phyloP scores from a whole-genome alignment of 140 eudicot species.

The Bidens hawaiensis region DNA sequence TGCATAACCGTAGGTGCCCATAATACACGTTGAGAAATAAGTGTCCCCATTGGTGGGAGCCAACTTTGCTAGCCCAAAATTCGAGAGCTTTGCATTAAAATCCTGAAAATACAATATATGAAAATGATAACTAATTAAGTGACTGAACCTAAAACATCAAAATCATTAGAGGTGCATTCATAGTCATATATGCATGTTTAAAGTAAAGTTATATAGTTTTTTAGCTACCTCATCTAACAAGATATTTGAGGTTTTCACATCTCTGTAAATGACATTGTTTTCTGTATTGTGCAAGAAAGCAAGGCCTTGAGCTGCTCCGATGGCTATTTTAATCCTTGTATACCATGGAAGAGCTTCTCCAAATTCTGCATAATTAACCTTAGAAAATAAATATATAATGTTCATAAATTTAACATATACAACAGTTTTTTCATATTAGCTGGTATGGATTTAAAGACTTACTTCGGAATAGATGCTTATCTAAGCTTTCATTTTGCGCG shows the following conservation, averaged over 20 bases:
- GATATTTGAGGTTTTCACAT: conserved; percentile 31
- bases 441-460: neutral
- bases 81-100: conserved; percentile 35
- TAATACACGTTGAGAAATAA: conserved; percentile 12
- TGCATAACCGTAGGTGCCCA: conserved; percentile 30
- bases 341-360: conserved; percentile 31
- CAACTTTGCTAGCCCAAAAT: conserved; percentile 30
- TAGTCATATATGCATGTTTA: neutral
- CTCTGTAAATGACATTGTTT: conserved; percentile 30
- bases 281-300: conserved; percentile 36
- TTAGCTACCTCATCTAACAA: conserved; percentile 32
- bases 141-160: neutral
- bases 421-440: neutral
- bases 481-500: conserved; percentile 36
- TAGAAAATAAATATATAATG: neutral
- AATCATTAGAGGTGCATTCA: neutral
- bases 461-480: conserved; percentile 31
- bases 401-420: neutral
- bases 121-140: neutral
- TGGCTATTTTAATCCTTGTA: conserved; percentile 33
- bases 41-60: conserved; percentile 33
- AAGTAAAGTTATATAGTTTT: neutral
- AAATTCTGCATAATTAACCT: conserved; percentile 7
- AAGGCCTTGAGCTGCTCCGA: conserved; percentile 42
- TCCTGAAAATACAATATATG: conserved; percentile 11